Evolutionary conservation across 257 asterid species (phyloP).

Genomic region (Penstemon barbatus): DNA sequence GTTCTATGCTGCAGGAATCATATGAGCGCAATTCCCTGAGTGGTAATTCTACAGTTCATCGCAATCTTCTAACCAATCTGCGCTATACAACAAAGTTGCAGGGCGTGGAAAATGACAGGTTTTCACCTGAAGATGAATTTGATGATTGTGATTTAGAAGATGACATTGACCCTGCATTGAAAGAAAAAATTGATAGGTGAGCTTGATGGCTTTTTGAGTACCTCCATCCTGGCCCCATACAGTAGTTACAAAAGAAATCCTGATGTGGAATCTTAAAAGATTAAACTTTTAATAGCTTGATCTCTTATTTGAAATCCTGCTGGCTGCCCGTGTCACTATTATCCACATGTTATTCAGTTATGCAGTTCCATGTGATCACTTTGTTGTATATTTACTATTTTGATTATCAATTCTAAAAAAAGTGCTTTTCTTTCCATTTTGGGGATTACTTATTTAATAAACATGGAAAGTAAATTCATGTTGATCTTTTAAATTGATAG

Average conservation of each 20-base stretch:
- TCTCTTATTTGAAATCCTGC: conserved; percentile 17
- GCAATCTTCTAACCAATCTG: conserved; percentile 36
- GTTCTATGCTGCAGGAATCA: conserved; percentile 49
- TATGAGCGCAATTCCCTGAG: conserved; percentile 39
- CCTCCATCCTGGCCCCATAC: conserved; percentile 22
- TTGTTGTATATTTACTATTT: not conserved
- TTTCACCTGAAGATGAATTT: conserved; percentile 64
- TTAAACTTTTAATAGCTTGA: conserved; percentile 8
- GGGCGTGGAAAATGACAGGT: conserved; percentile 48
- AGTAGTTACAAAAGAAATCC: conserved; percentile 11
- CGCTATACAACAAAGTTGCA: conserved; percentile 50
- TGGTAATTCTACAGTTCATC: conserved; percentile 39
- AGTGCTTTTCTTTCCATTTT: not conserved
- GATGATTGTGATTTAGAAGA: conserved; percentile 80
- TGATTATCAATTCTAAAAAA: not conserved
- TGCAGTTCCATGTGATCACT: conserved; percentile 13
- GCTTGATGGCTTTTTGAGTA: conserved; percentile 35
- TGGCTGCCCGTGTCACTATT: conserved; percentile 1
- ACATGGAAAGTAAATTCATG: conserved; percentile 10
- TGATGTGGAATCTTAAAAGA: conserved; percentile 9
- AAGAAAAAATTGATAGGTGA: conserved; percentile 91
- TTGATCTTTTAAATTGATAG: conserved; percentile 5
- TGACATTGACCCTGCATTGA: conserved; percentile 84
- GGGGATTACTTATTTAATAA: conserved; percentile 3
- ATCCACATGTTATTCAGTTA: conserved; percentile 15